Base-by-base conservation (phyloP, 2,329 filamentous ascomycete species). In the Colletotrichum lentis region DNA sequence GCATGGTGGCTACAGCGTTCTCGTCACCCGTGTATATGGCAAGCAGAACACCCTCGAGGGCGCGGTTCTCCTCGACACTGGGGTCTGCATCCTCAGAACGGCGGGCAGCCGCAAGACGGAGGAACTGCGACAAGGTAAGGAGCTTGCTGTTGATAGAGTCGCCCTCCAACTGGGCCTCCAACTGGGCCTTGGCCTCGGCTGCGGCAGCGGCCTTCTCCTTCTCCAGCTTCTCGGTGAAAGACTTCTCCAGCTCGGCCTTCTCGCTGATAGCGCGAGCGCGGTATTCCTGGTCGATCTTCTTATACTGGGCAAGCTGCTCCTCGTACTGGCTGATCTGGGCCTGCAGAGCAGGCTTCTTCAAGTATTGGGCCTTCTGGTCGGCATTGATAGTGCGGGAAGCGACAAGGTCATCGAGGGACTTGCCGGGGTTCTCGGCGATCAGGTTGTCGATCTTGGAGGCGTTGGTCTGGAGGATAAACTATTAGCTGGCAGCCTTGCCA, bases 11-110 rank as follows among this genome's bases (percentile, higher is more conserved):
- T 27, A 96, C 91, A 58, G 91, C 92, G 72, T 82, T 85, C 71
- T 91, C 86, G 74, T 95, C 91, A 54, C 92, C 93, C 53, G 88
- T 88, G 79, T 96, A 96, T 39, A 96, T 90, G 69, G 90, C 86
- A 54, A 94, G 83, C 66, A 96, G 83, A 41, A 93, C 89, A 60
- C 92, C 92, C 80, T 96, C 92, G 68, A 96, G 89, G 43, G 92
- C 93, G 79, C 89, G 88, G 79, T 90, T 93, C 81, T 95, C 91
- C 65, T 94, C 91, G 5, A 85, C 78, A 47, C 83, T 80, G 55
- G 86, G 84, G 73, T 91, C 86, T 62, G 83, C 86, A 71, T 91
- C 91, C 75, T 92, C 90, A 22, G 88, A 85, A 73, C 91, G 87
- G 72, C 92, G 88, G 73, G 91, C 89, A 66, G 92, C 92, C 68